Percentiles rank a stretch among this genome's conserved stretches.
phyloP scores from a whole-genome alignment of 2,329 filamentous ascomycete genomes.

The Penicillium thymicola region DNA sequence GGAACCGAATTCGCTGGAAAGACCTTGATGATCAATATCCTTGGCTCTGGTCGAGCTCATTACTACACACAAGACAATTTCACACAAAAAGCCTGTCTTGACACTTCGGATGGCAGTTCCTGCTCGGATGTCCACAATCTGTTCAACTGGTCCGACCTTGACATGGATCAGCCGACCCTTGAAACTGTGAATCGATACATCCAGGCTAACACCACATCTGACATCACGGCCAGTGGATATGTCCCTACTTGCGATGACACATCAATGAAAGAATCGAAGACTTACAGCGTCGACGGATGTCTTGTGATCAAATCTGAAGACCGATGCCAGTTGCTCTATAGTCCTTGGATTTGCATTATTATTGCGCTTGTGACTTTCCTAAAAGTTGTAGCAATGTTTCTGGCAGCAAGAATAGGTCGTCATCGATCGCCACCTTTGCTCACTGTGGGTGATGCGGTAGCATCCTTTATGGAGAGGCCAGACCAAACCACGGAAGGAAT shows the following conservation, averaged over 20 bases:
- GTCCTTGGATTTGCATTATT: slow-evolving; percentile 5
- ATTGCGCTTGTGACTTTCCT: slow-evolving; percentile 6
- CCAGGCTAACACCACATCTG: neutral
- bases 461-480: slow-evolving; percentile 22
- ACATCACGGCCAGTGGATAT: neutral
- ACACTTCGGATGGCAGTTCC: neutral
- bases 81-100: neutral
- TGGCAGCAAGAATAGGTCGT: slow-evolving; percentile 2
- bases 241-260: neutral
- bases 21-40: neutral
- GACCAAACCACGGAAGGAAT: slow-evolving; percentile 11
- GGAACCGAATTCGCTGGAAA: neutral
- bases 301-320: neutral
- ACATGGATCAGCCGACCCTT: neutral
- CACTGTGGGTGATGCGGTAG: slow-evolving; percentile 29
- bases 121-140: neutral
- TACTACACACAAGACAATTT: neutral
- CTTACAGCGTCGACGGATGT: neutral
- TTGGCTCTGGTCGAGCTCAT: neutral
- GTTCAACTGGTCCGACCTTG: neutral
- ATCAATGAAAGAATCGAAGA: neutral
- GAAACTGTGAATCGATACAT: neutral
- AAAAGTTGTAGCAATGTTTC: slow-evolving; percentile 17
- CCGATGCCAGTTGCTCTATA: slow-evolving; percentile 15
- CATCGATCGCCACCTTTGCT: slow-evolving; percentile 8